Percentiles rank a stretch among this genome's conserved stretches.
Evolutionary conservation across 805 yeast genomes (phyloP).

Genomic region (Candida silvatica): DNA sequence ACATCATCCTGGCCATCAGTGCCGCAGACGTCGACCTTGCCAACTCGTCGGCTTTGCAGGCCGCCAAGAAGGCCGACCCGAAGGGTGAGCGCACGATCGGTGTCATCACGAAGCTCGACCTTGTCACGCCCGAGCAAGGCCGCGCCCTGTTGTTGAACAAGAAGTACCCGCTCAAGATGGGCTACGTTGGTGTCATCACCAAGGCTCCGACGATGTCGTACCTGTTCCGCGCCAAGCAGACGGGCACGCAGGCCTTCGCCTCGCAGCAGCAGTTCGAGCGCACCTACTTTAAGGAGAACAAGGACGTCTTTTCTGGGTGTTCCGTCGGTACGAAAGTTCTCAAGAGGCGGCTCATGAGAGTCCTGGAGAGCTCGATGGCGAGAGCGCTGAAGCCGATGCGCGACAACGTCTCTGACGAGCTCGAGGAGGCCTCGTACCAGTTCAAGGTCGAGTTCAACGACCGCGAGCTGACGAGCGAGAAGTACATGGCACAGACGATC

Average conservation of each 20-base stretch:
- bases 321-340: constrained; percentile 68
- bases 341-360: constrained; percentile 74
- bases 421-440: constrained; percentile 87
- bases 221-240: constrained; percentile 46
- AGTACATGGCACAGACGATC: constrained; percentile 85
- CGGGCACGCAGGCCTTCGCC: constrained; percentile 54
- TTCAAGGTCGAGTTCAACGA: constrained; percentile 97
- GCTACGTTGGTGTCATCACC: constrained; percentile 97
- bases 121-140: constrained; percentile 74
- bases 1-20: constrained; percentile 89
- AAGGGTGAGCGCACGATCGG: constrained; percentile 94
- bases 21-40: constrained; percentile 98
- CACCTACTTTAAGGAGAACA: constrained; percentile 55
- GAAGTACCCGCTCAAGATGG: constrained; percentile 89
- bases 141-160: constrained; percentile 59
- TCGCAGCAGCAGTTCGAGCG: constrained; percentile 64
- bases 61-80: constrained; percentile 86
- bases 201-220: constrained; percentile 44
- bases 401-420: constrained; percentile 74
- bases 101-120: constrained; percentile 87
- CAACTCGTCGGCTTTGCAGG: constrained; percentile 87
- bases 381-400: constrained; percentile 82
- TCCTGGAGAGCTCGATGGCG: constrained; percentile 88
- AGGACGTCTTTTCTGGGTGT: constrained; percentile 51
- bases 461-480: constrained; percentile 86